Evolutionary conservation across 2,329 filamentous ascomycete species (phyloP).

Genomic region (Dactylellina drechsleri): DNA sequence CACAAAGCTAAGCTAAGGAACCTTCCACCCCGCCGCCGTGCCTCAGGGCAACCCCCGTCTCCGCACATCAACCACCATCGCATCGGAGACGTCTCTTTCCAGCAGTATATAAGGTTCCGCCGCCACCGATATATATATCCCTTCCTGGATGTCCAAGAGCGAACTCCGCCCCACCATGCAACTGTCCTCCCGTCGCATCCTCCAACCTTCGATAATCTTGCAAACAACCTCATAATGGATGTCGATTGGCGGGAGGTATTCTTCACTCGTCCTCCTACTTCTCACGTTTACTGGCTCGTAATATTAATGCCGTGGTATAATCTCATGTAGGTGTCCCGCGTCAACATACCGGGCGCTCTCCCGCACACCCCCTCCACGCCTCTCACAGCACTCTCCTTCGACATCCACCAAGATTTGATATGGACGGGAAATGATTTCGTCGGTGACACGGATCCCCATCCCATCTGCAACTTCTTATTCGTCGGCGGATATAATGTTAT

Average conservation of each 20-base stretch:
- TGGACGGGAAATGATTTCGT: slow-evolving; percentile 95
- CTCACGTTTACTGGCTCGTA: background rate
- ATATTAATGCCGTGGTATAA: slow-evolving; percentile 33
- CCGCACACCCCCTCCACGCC: slow-evolving; percentile 75
- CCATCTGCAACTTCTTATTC: slow-evolving; percentile 2
- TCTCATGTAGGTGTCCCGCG: slow-evolving; percentile 74
- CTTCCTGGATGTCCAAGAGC: slow-evolving; percentile 26
- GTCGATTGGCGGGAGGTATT: slow-evolving; percentile 75
- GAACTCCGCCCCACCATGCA: slow-evolving; percentile 42
- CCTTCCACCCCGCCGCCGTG: no score
- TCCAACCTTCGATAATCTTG: slow-evolving; percentile 35
- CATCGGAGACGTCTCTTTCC: no score
- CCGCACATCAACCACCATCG: no score
- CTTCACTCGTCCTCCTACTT: slow-evolving; percentile 53
- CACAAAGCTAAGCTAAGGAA: no score
- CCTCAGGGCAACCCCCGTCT: no score
- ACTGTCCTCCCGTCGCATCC: slow-evolving; percentile 20
- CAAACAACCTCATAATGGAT: slow-evolving; percentile 67
- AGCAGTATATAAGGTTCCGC: no score
- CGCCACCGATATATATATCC: no score
- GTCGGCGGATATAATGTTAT: background rate
- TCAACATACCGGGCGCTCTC: slow-evolving; percentile 80
- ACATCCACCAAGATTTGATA: slow-evolving; percentile 85
- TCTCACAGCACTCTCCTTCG: slow-evolving; percentile 85
- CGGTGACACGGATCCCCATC: slow-evolving; percentile 54